Base-by-base conservation (phyloP, 495 filamentous ascomycete species). In the Saxophila tyrrhenica region DNA sequence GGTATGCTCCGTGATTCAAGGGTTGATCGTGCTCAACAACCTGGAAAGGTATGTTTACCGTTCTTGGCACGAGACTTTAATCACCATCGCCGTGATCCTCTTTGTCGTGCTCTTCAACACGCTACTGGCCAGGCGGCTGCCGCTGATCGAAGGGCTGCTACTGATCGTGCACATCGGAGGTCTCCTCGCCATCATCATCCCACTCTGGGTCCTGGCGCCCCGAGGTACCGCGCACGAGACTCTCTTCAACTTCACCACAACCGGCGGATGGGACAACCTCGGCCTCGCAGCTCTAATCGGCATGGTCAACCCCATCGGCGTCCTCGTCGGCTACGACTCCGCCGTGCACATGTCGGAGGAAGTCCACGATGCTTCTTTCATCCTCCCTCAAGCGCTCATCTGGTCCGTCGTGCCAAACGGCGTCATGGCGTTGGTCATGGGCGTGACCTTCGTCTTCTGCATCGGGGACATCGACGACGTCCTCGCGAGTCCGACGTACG, bases 1-100 rank as follows among this genome's bases (percentile, higher is more conserved):
- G 25, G 54, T 62, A 3, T 69, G 47, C 25, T 3, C 8, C 41
- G 52, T 25, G 46, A 43, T 51, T 19, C 54, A 50, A 45, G 54
- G 42, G 0, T 54, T 74, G 0, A 59, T 70, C 49, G 62, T 64
- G 2, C 32, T 74, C 22, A 67, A 68, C 50, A 15, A 70, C 53
- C 41, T 16, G 24, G 38, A 48, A 23, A 21, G 17, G 17, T 58
- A 58, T n/a, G 44, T 39, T 8, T 24, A 41, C n/a, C 38, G 39
- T 23, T 1, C 3, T 25, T 60, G 46, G 53, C 57, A 60, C 46
- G 39, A 24, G 11, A 48, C 48, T n/a, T 39, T 60, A 1, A 29
- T 60, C 39, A 50, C 53, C 15, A 51, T 50, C 16, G 57, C 32
- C 39, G 42, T 55, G 16, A 39, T 56, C 10, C 3, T 49, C 45